Evolutionary conservation across 768 basidiomycete species (phyloP), one percentile per base, ranked within the genome.

Genomic region (Trametes cubensis): DNA sequence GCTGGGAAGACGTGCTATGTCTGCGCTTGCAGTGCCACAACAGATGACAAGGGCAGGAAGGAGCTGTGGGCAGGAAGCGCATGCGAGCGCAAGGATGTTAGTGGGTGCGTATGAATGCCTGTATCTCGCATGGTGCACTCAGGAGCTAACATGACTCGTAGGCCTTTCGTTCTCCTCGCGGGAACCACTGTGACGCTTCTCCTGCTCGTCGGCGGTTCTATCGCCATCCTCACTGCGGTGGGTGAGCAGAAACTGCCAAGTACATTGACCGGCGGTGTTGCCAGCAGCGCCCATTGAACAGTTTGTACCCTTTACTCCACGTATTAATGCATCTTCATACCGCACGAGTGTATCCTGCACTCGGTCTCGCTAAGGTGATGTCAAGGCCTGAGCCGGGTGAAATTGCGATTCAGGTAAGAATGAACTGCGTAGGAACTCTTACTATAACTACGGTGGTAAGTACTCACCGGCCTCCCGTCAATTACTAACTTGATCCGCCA

Each of bases 1-100:
- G 82, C 84, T 4, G 89, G 87, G 14, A 74, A 73, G 63, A 74
- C 76, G 0, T 85, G 85, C 67, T 85, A 77, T 58, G 72, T 76
- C 0, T 84, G 84, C 62, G 71, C 75, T 3, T 85, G 82, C 63
- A 55, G 63, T 1, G 77, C 74, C 26, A 87, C 84, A 11, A 81
- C 80, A 49, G 76, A 81, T 58, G 79, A 80, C 11, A 73, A 78
- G 25, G 81, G 85, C n/a, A 80, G 85, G 71, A 84, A 80, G 4
- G 82, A 86, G 63, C 75, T 73, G 34, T 94, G 92, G 92, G 91
- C 82, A 1, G 92, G 92, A 5, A 80, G 82, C 55, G 83, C 79
- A 64, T 94, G 92, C 66, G 85, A 93, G 78, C 82, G 86, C 65
- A 86, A 85, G 74, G 92, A 94, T 69, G 76, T 94, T 50, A 92